Conservation (phyloP, 2,329 filamentous ascomycete genomes). For the Dryadomyces quercus-mongolicae region DNA sequence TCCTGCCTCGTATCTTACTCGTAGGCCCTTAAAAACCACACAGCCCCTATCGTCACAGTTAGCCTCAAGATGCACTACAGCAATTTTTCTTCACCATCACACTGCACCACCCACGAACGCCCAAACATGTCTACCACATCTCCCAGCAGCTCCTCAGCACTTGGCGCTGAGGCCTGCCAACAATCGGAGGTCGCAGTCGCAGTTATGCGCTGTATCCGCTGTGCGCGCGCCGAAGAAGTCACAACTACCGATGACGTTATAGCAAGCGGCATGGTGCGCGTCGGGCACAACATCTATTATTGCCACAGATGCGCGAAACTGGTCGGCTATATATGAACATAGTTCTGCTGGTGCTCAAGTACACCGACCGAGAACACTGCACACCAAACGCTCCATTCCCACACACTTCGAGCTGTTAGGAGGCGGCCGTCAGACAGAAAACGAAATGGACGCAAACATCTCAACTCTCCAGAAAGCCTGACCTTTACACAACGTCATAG, state of each 20-base stretch:
- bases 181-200: constrained; percentile 40
- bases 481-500: no score
- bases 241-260: constrained; percentile 47
- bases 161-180: constrained; percentile 36
- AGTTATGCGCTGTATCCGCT: constrained; percentile 51
- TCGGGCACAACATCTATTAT: constrained; percentile 55
- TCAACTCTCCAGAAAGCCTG: no score
- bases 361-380: not conserved
- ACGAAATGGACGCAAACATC: no score
- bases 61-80: not conserved
- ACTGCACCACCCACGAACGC: constrained; percentile 15
- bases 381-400: not conserved
- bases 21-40: not conserved
- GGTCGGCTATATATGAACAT: constrained; percentile 47
- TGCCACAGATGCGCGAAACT: constrained; percentile 51
- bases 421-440: no score
- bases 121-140: constrained; percentile 27
- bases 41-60: not conserved
- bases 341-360: not conserved
- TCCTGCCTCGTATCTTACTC: not conserved
- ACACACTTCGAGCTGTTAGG: no score
- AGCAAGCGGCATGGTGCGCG: constrained; percentile 50
- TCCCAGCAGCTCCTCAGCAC: constrained; percentile 19
- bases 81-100: not conserved
- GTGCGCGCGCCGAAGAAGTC: constrained; percentile 46